These are phyloP conservation scores for Straminergon stramineum DNA, from an alignment of 225 moss, liverwort and hornwort genomes.

Conservation along the genomic window DNA sequence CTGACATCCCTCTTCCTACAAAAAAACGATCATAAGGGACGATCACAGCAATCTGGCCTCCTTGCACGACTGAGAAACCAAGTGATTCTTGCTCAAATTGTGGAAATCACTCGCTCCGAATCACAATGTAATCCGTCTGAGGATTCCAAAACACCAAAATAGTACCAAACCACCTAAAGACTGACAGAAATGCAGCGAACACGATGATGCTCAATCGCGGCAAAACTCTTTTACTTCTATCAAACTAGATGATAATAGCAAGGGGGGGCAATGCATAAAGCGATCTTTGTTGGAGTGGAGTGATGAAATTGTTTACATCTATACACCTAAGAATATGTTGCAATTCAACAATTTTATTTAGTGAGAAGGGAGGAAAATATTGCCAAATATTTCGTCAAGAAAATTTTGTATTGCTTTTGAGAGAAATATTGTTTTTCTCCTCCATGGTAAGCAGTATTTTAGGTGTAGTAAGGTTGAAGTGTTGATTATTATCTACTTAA, in stretches of 20 bases:
- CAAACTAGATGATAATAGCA: not conserved
- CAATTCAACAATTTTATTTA: not conserved
- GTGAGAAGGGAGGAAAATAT: not conserved
- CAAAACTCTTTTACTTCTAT: not conserved
- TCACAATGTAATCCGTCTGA: not conserved
- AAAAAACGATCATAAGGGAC: not conserved
- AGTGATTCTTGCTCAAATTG: not conserved
- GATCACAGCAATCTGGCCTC: not conserved
- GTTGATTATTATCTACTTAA: not conserved
- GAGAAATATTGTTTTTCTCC: not conserved
- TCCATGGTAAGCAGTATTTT: fast-evolving
- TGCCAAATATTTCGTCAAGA: not conserved
- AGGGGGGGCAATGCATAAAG: not conserved
- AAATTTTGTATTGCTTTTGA: not conserved
- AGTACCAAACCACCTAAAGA: not conserved
- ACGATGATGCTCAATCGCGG: not conserved
- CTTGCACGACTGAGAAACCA: not conserved
- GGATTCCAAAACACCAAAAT: not conserved
- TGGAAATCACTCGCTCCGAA: not conserved
- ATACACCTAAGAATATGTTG: not conserved
- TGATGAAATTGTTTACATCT: not conserved
- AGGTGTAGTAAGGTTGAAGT: not conserved
- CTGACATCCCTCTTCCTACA: slow-evolving; percentile 20
- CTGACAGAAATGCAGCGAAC: too few species aligned
- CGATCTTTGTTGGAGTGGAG: not conserved